Percentiles rank a stretch among this genome's conserved stretches.
These are phyloP conservation scores for Neospermospora avenae DNA, from an alignment of 2,329 filamentous ascomycete genomes.

Conservation along the genomic window DNA sequence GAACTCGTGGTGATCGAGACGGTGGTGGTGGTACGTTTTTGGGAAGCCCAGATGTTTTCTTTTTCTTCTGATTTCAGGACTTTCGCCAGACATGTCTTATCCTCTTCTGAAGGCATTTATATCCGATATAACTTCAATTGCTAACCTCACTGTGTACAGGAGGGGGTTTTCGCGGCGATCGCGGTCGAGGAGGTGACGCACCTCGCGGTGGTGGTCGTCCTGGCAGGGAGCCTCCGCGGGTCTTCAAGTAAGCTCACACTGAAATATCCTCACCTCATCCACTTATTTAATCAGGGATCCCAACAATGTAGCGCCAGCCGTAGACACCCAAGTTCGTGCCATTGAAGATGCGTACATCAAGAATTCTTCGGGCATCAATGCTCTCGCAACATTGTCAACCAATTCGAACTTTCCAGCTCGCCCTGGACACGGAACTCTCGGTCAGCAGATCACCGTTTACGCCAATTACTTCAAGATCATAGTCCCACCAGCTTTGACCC, in stretches of 20 bases:
- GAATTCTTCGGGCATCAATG: conserved; percentile 20
- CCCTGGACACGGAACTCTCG: conserved; percentile 32
- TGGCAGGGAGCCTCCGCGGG: conserved; percentile 20
- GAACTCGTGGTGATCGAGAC: conserved; percentile 29
- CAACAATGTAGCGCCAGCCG: conserved; percentile 17
- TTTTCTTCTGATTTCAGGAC: no score
- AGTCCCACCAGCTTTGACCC: conserved; percentile 20
- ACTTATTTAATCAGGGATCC: conserved; percentile 23
- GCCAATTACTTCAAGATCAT: conserved; percentile 34
- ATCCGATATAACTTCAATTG: no score
- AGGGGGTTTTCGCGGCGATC: conserved; percentile 27
- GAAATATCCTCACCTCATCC: neutral
- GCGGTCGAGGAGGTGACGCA: conserved; percentile 20
- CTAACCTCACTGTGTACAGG: no score
- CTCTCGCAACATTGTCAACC: conserved; percentile 20
- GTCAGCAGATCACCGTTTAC: conserved; percentile 29
- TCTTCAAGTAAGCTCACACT: conserved; percentile 27
- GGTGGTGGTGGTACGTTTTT: no score
- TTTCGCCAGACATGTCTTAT: no score
- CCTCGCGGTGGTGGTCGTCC: conserved; percentile 32
- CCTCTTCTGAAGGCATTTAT: no score
- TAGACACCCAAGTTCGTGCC: conserved; percentile 28
- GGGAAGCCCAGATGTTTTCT: no score
- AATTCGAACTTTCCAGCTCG: conserved; percentile 25
- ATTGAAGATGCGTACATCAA: conserved; percentile 34